phyloP scores from a whole-genome alignment of 139 green algal genomes.

The Auxenochlorella protothecoides region DNA sequence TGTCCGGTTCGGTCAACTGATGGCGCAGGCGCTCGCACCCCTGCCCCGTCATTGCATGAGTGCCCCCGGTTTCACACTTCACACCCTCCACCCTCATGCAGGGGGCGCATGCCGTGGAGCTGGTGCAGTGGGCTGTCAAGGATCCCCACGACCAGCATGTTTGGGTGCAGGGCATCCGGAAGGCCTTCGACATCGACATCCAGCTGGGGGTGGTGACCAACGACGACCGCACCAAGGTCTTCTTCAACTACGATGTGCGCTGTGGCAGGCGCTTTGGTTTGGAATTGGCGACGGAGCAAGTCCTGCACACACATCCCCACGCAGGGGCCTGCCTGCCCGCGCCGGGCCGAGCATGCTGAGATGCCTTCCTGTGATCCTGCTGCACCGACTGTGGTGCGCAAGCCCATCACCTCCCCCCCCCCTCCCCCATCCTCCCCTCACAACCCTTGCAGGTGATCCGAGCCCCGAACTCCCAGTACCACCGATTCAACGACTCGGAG shows the following conservation, averaged over 20 bases:
- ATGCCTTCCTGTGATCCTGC: too few species aligned
- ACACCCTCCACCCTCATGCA: background rate
- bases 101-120: constrained; percentile 8
- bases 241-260: constrained; percentile 9
- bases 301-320: too few species aligned
- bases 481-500: background rate
- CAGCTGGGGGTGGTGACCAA: constrained; percentile 3
- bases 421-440: too few species aligned
- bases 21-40: too few species aligned
- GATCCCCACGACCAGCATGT: constrained; percentile 9
- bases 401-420: background rate
- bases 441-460: background rate
- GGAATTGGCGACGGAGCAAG: too few species aligned
- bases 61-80: too few species aligned
- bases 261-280: background rate
- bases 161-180: constrained; percentile 10
- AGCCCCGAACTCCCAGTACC: background rate
- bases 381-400: background rate
- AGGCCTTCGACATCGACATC: constrained; percentile 7
- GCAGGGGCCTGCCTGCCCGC: too few species aligned
- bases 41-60: too few species aligned
- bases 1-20: background rate
- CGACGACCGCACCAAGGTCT: background rate
- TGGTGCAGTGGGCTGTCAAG: constrained; percentile 6
- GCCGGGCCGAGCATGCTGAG: too few species aligned